Evolutionary conservation across 805 yeast genomes (phyloP), one percentile per base, ranked within the genome.

Genomic region (Suhomyces sp.): DNA sequence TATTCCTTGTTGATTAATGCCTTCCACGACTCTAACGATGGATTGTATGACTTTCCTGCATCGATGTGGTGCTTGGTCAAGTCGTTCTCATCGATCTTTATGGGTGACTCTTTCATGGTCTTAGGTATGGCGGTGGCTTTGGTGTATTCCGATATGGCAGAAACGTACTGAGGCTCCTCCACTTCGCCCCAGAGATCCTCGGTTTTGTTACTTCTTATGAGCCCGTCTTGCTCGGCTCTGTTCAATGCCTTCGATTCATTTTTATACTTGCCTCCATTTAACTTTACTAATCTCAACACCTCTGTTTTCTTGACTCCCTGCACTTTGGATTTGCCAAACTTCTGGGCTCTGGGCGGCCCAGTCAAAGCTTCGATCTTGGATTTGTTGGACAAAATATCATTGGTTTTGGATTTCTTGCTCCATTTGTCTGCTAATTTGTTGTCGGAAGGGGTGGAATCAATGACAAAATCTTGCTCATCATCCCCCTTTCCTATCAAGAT

Each of bases 31-130:
- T 85, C 87, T 57, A 85, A 75, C 10, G 93, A 79, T 22, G 99
- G 99, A 65, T 94, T 94, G 65, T 90, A 94, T 2, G 98, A 92
- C 66, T 87, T 88, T 50, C 98, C 98, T 1, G 86, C 94, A 60
- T 86, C 85, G 10, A 96, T 91, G 3, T 84, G 40, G 40, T 62
- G 60, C 8, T 63, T 60, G 12, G 57, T 51, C 1, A 59, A 67
- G 17, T 76, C 84, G 45, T 71, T 60, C n/a, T 77, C 77, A 52
- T 75, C 78, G 15, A 89, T 80, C 41, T 60, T 60, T n/a, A 84
- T 65, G 1, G 96, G 85, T 2, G 72, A 72, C 29, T 71, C 67
- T 45, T 67, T 74, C 57, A 84, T 60, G 2, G 92, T 85, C 22
- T 65, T 66, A 12, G 94, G 93, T 3, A 68, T 73, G 4, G 65